Percentiles rank a stretch among this genome's conserved stretches.
These are phyloP conservation scores for Neoboletus brunneissimus DNA, from an alignment of 768 basidiomycete genomes.

Conservation along the genomic window DNA sequence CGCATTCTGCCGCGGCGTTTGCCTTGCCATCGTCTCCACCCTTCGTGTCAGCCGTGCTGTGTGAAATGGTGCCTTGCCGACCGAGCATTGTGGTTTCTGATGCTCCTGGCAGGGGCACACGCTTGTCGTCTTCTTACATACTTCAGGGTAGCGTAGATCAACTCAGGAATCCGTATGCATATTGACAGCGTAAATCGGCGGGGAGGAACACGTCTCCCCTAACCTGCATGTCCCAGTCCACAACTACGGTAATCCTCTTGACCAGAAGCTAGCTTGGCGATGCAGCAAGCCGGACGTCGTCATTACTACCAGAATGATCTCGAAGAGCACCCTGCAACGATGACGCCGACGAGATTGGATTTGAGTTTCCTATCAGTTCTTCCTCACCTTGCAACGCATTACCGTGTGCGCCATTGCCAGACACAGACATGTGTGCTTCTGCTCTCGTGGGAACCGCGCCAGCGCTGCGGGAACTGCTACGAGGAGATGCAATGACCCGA, in stretches of 20 bases:
- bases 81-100: background rate
- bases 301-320: constrained; percentile 12
- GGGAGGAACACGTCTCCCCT: background rate
- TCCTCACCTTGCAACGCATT: constrained; percentile 3
- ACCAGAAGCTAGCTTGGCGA: constrained; percentile 11
- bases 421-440: constrained; percentile 3
- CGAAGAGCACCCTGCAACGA: background rate
- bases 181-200: constrained; percentile 9
- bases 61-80: constrained; percentile 12
- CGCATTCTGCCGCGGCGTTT: constrained; percentile 5
- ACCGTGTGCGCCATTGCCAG: constrained; percentile 2
- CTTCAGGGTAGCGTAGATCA: constrained; percentile 15
- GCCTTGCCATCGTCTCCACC: background rate
- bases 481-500: constrained; percentile 22
- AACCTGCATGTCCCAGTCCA: background rate
- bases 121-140: background rate
- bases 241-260: constrained; percentile 14
- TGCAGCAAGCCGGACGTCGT: background rate
- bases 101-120: constrained; percentile 6
- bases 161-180: constrained; percentile 12
- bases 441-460: constrained; percentile 3
- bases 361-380: constrained; percentile 1
- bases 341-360: constrained; percentile 12
- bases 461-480: constrained; percentile 19
- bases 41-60: background rate